Base-by-base conservation (phyloP, 2,329 filamentous ascomycete genomes). In the Coniochaeta pulveracea region DNA sequence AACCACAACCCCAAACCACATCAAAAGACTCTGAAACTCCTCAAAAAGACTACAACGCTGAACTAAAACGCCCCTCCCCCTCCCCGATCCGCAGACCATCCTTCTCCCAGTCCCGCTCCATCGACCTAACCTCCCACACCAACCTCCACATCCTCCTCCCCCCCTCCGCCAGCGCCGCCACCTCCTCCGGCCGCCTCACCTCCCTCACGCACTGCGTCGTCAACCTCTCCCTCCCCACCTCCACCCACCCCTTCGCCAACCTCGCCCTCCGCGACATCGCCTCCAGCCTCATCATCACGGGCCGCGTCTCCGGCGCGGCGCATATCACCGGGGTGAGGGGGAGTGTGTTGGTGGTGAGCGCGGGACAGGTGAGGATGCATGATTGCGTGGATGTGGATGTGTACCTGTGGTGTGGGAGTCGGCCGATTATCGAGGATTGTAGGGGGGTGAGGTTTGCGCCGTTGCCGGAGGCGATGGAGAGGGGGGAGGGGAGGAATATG, bases 401-500 rank as follows among this genome's bases (percentile, higher is more conserved):
- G 9, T 96, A 96, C 52, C 63, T 98, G 37, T 72, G 80, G 43
- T 88, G 83, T 50, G 64, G 67, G 1, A 91, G 84, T 47, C 76
- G 86, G 40, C 91, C 91, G 0, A 95, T 98, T 45, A 93, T 98
- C 42, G 91, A 98, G 56, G 80, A 91, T 43, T 96, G 89, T 52
- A 68, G 59, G 16, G 69, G 66, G 10, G 72, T 98, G 50, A 69
- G 79, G 9, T 95, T 98, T 56, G 80, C 84, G 12, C 77, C 78
- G 10, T 61, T 93, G 18, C 86, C 86, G 0, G 55, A 60, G 15
- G 57, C 17, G 45, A 52, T 25, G 44, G 51, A 7, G 49, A 49
- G 8, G 45, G 53, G 7, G 35, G 45, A n/a, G 2, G 43, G 49
- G 4, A 57, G 58, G 37, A 89, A 93, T 51, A 72, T 81, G 47